A percentile compares a stretch with the other conserved stretches of the same genome.
Conservation (phyloP, 2,329 filamentous ascomycete species). For the Penicillium fuscoglaucum region DNA sequence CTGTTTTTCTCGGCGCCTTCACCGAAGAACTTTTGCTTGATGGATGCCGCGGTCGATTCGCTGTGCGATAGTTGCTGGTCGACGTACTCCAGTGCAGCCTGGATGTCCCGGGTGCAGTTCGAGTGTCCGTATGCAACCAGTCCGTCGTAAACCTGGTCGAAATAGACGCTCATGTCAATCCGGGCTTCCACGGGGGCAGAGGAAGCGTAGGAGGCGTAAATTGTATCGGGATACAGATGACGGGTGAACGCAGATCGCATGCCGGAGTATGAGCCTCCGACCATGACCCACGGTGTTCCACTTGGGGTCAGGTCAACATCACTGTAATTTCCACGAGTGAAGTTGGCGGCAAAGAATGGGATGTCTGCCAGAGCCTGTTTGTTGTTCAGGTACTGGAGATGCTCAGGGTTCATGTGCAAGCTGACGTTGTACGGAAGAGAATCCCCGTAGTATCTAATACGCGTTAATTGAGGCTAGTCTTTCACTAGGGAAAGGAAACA, state of each 20-base stretch:
- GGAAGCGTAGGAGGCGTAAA: slow-evolving; percentile 44
- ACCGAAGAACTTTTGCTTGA: slow-evolving; percentile 54
- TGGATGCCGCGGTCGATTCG: slow-evolving; percentile 33
- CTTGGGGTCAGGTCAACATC: slow-evolving; percentile 42
- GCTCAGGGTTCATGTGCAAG: slow-evolving; percentile 38
- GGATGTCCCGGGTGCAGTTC: slow-evolving; percentile 54
- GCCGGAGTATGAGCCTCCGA: slow-evolving; percentile 50
- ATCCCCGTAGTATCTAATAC: slow-evolving; percentile 45
- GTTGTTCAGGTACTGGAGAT: slow-evolving; percentile 46
- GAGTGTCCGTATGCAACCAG: slow-evolving; percentile 51
- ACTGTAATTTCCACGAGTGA: slow-evolving; percentile 34
- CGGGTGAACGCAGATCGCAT: slow-evolving; percentile 47
- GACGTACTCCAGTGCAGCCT: slow-evolving; percentile 51
- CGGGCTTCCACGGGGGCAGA: slow-evolving; percentile 50
- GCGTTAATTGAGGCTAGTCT: slow-evolving; percentile 5
- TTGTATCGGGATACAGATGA: slow-evolving; percentile 44
- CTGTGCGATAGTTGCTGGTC: slow-evolving; percentile 47
- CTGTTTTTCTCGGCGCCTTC: slow-evolving; percentile 47
- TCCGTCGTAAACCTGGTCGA: slow-evolving; percentile 51
- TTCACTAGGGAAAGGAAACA: neutral
- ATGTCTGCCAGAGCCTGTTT: slow-evolving; percentile 49
- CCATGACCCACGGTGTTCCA: slow-evolving; percentile 48
- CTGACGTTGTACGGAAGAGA: slow-evolving; percentile 42
- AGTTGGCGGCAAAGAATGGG: slow-evolving; percentile 46
- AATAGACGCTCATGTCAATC: slow-evolving; percentile 54